Base-by-base conservation (phyloP, 2,329 filamentous ascomycete species). In the Colletotrichum sansevieriae region DNA sequence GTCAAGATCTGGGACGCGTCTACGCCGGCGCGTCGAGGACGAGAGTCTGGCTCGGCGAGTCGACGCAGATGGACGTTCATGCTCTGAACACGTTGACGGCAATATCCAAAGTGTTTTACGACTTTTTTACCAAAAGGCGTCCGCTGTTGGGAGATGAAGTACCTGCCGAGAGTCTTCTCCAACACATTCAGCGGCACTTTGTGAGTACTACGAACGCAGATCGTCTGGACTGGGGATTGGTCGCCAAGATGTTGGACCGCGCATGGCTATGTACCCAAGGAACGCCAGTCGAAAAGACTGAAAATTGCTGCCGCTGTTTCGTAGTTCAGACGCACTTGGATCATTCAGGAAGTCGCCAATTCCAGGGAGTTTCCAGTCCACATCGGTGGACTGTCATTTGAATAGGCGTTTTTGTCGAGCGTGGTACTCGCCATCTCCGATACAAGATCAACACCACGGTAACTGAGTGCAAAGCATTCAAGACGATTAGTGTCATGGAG, bases 311-410 rank as follows among this genome's bases (percentile, higher is more conserved):
- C 18, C 18, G 18, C 18, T 18, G 1, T 18, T 18, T 18, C 10
- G 3, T 46, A 71, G 70, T 71, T 71, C 33, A 63, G 52, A 39
- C 66, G 70, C 1, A 63, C 63, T 4, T 71, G 66, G 70, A 62
- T 71, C 41, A 46, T 71, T 3, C 70, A 71, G 54, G 70, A 71
- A 22, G 58, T 65, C 9, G 58, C 46, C n/a, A 67, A 70, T 39
- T 61, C 62, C 3, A 52, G 43, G 8, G 8, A 55, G 7, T 52
- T 68, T 3, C 46, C 8, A 3, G 49, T 71, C 0, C 63, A 70
- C 9, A 3, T 71, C 5, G 70, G 66, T 2, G 2, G 25, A 2
- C 37, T 70, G 9, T 41, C 56, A 3, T 63, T 65, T 3, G 49
- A 5, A 29, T 64, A 60, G 65, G 10, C 29, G 1, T 35, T 44